Conservation (phyloP, 345 rosid genomes). For the Isatis tinctoria region DNA sequence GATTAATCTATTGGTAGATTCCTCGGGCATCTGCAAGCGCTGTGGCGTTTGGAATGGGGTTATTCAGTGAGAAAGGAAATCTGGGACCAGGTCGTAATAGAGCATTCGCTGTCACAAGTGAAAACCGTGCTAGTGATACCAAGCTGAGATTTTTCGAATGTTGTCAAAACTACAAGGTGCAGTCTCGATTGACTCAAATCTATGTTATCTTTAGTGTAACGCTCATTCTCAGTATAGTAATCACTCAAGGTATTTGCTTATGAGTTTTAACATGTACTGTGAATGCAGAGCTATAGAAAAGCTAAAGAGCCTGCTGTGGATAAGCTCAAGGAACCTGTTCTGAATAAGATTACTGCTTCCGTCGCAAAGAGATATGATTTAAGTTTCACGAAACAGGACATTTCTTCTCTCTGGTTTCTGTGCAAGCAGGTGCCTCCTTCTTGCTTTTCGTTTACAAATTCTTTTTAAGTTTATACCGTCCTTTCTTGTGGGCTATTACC, state of each 20-base stretch:
- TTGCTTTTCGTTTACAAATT: neutral
- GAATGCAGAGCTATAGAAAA: slow-evolving; percentile 52
- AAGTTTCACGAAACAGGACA: slow-evolving; percentile 67
- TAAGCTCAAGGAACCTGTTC: slow-evolving; percentile 76
- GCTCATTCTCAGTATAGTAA: neutral
- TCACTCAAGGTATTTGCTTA: neutral
- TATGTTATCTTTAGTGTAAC: neutral
- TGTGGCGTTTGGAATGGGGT: slow-evolving; percentile 96
- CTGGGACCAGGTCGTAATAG: slow-evolving; percentile 77
- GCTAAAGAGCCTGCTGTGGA: slow-evolving; percentile 64
- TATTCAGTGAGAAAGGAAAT: slow-evolving; percentile 71
- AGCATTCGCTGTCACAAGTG: slow-evolving; percentile 85
- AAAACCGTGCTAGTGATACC: slow-evolving; percentile 89
- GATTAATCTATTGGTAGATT: slow-evolving; percentile 43
- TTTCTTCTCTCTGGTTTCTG: slow-evolving; percentile 86
- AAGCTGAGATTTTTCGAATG: slow-evolving; percentile 74
- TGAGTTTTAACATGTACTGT: slow-evolving; percentile 5
- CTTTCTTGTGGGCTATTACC: neutral
- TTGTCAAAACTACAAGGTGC: slow-evolving; percentile 91
- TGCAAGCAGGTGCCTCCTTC: slow-evolving; percentile 70
- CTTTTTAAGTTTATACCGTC: neutral
- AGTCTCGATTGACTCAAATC: neutral
- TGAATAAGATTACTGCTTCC: slow-evolving; percentile 68
- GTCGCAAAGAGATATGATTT: slow-evolving; percentile 52
- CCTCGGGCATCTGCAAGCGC: slow-evolving; percentile 97